Evolutionary conservation across 768 basidiomycete genomes (phyloP).

Genomic region (Suillus subaureus): DNA sequence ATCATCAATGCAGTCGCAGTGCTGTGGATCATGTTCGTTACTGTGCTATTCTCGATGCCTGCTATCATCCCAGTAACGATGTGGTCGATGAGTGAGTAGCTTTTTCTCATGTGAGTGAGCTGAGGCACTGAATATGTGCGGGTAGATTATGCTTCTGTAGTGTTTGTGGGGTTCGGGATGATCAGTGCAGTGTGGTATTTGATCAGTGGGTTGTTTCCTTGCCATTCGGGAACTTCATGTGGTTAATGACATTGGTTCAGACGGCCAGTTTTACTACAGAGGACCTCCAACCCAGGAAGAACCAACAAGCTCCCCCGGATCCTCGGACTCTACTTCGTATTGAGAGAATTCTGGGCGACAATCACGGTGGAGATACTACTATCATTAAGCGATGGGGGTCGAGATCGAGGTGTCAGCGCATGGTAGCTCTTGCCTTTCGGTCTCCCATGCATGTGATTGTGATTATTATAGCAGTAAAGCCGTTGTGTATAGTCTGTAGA

Average conservation of each 20-base stretch:
- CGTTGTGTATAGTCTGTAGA: not conserved
- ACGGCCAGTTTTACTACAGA: conserved; percentile 44
- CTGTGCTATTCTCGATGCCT: conserved; percentile 71
- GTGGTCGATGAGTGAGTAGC: conserved; percentile 48
- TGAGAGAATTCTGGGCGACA: not conserved
- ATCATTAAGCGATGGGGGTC: not conserved
- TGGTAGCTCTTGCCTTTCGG: not conserved
- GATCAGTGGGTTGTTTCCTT: conserved; percentile 43
- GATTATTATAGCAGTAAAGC: not conserved
- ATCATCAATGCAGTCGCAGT: conserved; percentile 55
- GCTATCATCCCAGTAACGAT: conserved; percentile 56
- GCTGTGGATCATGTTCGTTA: conserved; percentile 61
- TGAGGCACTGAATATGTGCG: not conserved
- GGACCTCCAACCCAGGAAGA: conserved; percentile 44
- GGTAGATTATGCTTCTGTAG: conserved; percentile 67
- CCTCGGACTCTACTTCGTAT: not conserved
- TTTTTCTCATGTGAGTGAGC: not conserved
- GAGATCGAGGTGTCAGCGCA: not conserved
- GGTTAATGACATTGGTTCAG: conserved; percentile 27
- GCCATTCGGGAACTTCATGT: not conserved
- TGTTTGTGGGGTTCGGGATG: conserved; percentile 62
- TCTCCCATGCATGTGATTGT: not conserved
- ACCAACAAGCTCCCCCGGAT: not conserved
- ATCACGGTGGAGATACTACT: not conserved
- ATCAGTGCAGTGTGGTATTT: conserved; percentile 65